phyloP scores from a whole-genome alignment of 1,284 basidiomycete species.

The Moesziomyces sp. region DNA sequence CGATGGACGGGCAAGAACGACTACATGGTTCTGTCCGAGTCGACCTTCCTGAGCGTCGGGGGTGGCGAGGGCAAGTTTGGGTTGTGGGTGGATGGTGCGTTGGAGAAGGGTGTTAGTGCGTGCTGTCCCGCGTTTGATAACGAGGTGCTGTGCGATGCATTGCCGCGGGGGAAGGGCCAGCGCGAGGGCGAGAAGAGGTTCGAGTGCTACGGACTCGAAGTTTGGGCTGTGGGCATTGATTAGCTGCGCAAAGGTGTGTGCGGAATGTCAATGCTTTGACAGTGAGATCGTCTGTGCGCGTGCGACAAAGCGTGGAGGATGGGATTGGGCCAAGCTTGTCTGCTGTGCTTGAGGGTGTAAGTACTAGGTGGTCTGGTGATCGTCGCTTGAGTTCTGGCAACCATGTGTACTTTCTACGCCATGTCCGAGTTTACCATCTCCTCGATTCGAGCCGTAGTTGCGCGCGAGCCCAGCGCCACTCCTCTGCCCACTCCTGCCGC shows the following conservation, averaged over 20 bases:
- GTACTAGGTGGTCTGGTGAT: too few species aligned
- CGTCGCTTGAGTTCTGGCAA: too few species aligned
- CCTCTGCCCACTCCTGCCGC: too few species aligned
- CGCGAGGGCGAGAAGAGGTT: slow-evolving; percentile 75
- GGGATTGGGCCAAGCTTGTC: too few species aligned
- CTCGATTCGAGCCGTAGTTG: too few species aligned
- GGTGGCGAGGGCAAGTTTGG: slow-evolving; percentile 71
- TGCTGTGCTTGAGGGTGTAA: too few species aligned
- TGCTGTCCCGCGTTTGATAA: slow-evolving; percentile 89
- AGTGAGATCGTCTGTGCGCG: too few species aligned
- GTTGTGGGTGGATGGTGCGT: slow-evolving; percentile 84
- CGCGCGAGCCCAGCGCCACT: too few species aligned
- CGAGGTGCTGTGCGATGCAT: slow-evolving; percentile 76
- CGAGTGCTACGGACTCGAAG: slow-evolving; percentile 85
- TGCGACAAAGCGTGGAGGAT: too few species aligned
- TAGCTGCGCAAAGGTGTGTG: slow-evolving; percentile 3
- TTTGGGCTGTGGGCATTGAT: slow-evolving; percentile 77
- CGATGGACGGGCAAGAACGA: slow-evolving; percentile 90
- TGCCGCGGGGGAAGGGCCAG: slow-evolving; percentile 58
- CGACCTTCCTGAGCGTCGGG: slow-evolving; percentile 59
- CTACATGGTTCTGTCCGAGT: slow-evolving; percentile 86
- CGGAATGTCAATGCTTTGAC: too few species aligned
- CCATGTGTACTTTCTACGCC: too few species aligned
- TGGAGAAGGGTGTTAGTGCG: slow-evolving; percentile 85
- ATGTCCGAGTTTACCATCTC: too few species aligned